Conservation (phyloP, 164 flowering plant genomes). For the Aristolochia californica region DNA sequence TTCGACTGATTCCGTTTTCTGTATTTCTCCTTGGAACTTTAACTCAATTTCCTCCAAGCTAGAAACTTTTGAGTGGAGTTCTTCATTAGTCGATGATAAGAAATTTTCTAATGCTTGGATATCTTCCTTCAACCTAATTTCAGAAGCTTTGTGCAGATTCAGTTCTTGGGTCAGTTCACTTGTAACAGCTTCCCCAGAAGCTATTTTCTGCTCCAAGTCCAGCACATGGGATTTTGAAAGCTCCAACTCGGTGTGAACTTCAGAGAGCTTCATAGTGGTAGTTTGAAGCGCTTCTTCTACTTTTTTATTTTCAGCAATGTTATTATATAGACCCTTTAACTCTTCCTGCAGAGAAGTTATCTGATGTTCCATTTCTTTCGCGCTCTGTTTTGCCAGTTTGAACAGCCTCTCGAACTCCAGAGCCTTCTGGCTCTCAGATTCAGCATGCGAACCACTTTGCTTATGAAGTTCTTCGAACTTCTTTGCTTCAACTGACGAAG, state of each 20-base stretch:
- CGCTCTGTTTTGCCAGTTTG: conserved; percentile 42
- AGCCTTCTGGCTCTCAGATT: conserved; percentile 50
- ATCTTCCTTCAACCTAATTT: conserved; percentile 45
- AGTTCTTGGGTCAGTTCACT: conserved; percentile 46
- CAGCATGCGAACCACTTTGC: conserved; percentile 53
- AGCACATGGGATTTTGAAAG: conserved; percentile 37
- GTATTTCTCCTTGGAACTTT: conserved; percentile 45
- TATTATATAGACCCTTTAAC: conserved; percentile 49
- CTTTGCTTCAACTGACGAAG: conserved; percentile 39
- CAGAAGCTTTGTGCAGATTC: conserved; percentile 43
- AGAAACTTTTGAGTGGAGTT: conserved; percentile 43
- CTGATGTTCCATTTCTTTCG: conserved; percentile 63
- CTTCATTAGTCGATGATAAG: conserved; percentile 35
- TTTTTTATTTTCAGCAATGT: conserved; percentile 52
- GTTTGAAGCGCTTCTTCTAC: conserved; percentile 52
- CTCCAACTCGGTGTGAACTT: conserved; percentile 44
- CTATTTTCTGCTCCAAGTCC: conserved; percentile 40
- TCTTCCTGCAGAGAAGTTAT: conserved; percentile 54
- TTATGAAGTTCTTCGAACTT: conserved; percentile 63
- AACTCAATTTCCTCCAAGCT: conserved; percentile 46
- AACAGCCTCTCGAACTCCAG: conserved; percentile 62
- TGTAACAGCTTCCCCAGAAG: conserved; percentile 38
- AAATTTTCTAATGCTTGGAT: conserved; percentile 30
- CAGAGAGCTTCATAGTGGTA: conserved; percentile 36
- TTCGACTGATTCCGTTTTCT: conserved; percentile 29